Evolutionary conservation across 148 eudicot species (phyloP).

Genomic region (Diospyros lotus): DNA sequence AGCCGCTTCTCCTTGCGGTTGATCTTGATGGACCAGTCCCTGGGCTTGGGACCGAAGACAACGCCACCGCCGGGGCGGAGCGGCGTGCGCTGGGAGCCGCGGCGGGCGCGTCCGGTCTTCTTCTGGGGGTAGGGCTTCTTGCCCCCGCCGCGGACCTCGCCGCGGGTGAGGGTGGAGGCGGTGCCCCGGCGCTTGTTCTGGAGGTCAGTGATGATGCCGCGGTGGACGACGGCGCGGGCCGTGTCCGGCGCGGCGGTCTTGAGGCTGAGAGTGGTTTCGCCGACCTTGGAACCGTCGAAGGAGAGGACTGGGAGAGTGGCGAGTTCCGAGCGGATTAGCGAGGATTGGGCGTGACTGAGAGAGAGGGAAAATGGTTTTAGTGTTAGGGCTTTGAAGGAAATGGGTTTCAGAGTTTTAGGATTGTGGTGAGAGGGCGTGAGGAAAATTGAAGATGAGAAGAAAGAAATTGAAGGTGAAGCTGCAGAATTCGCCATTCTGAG

Average conservation of each 20-base stretch:
- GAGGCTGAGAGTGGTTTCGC: slow-evolving; percentile 63
- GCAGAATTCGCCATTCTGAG: slow-evolving; percentile 28
- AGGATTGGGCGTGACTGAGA: slow-evolving; percentile 8
- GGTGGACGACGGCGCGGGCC: slow-evolving; percentile 97
- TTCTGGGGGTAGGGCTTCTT: slow-evolving; percentile 80
- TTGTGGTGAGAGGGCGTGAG: slow-evolving; percentile 17
- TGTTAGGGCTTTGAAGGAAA: slow-evolving; percentile 23
- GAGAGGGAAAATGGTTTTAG: slow-evolving; percentile 20
- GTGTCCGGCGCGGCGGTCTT: slow-evolving; percentile 74
- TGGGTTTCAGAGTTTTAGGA: slow-evolving; percentile 20
- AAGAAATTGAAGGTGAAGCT: slow-evolving; percentile 28
- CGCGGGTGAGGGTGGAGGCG: slow-evolving; percentile 91
- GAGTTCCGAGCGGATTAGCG: slow-evolving; percentile 42
- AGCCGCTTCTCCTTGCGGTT: slow-evolving; percentile 85
- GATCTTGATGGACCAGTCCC: slow-evolving; percentile 83
- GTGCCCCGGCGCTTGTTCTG: slow-evolving; percentile 83
- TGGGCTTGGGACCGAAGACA: slow-evolving; percentile 84
- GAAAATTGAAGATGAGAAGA: slow-evolving; percentile 41
- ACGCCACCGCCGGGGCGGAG: slow-evolving; percentile 91
- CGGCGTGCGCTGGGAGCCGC: slow-evolving; percentile 76
- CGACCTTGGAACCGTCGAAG: slow-evolving; percentile 61
- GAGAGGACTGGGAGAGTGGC: slow-evolving; percentile 78
- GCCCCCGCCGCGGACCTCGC: slow-evolving; percentile 87
- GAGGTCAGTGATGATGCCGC: slow-evolving; percentile 74
- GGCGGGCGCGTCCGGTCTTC: slow-evolving; percentile 83